A percentile compares a stretch with the other conserved stretches of the same genome.
Conservation (phyloP, 148 eudicot species). For the Heliosperma pusillum region DNA sequence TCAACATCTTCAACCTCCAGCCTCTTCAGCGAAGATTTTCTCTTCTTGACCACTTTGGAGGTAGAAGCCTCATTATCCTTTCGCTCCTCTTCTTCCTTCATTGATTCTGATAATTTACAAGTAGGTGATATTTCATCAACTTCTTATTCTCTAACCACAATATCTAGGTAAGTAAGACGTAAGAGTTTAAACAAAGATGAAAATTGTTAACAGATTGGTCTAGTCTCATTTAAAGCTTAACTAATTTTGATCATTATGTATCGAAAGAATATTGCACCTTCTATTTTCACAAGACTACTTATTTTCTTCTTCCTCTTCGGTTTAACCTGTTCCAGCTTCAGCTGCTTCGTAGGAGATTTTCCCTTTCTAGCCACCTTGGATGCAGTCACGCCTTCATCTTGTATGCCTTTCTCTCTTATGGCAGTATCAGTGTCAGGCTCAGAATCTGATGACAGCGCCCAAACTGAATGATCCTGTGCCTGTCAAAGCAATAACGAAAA, state of each 20-base stretch:
- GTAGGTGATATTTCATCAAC: slow-evolving; percentile 16
- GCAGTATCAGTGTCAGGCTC: slow-evolving; percentile 44
- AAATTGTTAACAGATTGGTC: not conserved
- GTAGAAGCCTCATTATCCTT: slow-evolving; percentile 24
- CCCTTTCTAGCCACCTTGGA: slow-evolving; percentile 5
- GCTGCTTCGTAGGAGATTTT: slow-evolving; percentile 12
- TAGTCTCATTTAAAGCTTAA: not conserved
- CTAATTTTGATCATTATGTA: too few species aligned
- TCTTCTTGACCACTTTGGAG: slow-evolving; percentile 24
- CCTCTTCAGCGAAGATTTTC: slow-evolving; percentile 53
- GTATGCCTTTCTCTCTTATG: slow-evolving; percentile 4
- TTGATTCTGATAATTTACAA: slow-evolving; percentile 17
- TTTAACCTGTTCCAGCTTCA: slow-evolving; percentile 7
- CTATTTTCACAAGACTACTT: not conserved
- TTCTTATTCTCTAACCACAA: slow-evolving; percentile 3
- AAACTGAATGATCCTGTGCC: slow-evolving; percentile 49
- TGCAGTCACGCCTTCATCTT: not conserved
- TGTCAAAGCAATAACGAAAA: slow-evolving; percentile 29
- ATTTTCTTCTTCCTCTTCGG: slow-evolving; percentile 8
- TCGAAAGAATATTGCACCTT: not conserved
- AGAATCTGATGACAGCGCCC: slow-evolving; percentile 74
- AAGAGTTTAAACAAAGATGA: not conserved
- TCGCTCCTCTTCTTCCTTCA: slow-evolving; percentile 18
- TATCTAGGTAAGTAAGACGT: not conserved
- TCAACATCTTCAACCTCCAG: slow-evolving; percentile 33